Evolutionary conservation across 2,329 filamentous ascomycete genomes (phyloP).

Genomic region (Ascochyta lentis): DNA sequence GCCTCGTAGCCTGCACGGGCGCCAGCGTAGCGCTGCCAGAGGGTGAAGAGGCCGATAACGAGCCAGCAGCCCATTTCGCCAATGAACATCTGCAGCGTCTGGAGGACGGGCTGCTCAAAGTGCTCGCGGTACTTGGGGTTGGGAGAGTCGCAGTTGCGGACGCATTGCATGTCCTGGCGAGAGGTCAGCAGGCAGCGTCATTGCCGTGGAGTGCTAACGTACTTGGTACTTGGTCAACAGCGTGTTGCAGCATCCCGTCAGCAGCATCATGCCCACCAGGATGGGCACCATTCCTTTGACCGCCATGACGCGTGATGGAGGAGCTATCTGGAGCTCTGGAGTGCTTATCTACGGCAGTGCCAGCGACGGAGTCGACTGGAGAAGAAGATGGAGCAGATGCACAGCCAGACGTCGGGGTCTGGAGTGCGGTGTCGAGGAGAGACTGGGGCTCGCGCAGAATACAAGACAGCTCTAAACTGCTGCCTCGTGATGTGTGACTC

Average conservation of each 20-base stretch:
- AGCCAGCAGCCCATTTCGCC: constrained; percentile 97
- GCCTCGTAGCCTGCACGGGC: constrained; percentile 68
- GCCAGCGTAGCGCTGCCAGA: constrained; percentile 66
- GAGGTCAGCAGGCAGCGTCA: constrained; percentile 25
- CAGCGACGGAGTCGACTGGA: neutral
- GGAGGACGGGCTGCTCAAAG: constrained; percentile 95
- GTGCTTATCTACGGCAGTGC: constrained; percentile 5
- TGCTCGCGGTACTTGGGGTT: constrained; percentile 69
- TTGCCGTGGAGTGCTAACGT: constrained; percentile 11
- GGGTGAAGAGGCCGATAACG: constrained; percentile 73
- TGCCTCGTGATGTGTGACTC: constrained; percentile 35
- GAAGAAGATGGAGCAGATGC: constrained; percentile 2
- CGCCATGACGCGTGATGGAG: constrained; percentile 63
- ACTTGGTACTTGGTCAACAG: constrained; percentile 97
- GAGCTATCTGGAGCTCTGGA: constrained; percentile 12
- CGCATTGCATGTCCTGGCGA: constrained; percentile 89
- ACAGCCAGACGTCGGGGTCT: neutral
- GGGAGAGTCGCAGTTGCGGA: constrained; percentile 80
- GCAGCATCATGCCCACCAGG: constrained; percentile 92
- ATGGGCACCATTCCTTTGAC: constrained; percentile 76
- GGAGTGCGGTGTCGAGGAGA: neutral
- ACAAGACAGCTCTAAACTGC: constrained; percentile 33
- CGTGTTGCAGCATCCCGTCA: constrained; percentile 96
- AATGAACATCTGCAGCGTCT: constrained; percentile 97
- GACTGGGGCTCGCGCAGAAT: neutral